phyloP scores from a whole-genome alignment of 306 rosid species.

The Trifolium dubium region DNA sequence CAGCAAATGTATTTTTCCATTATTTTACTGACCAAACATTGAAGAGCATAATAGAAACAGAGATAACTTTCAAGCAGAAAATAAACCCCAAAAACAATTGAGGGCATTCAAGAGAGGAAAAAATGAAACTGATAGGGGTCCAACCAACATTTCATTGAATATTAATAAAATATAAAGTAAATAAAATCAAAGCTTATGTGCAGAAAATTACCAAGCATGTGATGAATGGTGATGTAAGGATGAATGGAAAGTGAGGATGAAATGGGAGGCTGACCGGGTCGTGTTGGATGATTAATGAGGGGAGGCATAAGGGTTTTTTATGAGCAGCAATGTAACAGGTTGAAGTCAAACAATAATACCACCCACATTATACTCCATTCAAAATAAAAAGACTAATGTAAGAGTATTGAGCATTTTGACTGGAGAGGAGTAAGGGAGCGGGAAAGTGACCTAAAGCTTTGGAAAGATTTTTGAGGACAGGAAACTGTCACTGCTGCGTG shows the following conservation, averaged over 20 bases:
- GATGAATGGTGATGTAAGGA: neutral
- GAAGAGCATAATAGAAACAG: slow-evolving; percentile 22
- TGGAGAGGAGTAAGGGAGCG: neutral
- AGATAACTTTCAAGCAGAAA: neutral
- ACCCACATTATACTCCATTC: neutral
- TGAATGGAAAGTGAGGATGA: slow-evolving; percentile 13
- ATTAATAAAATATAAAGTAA: neutral
- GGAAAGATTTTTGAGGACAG: neutral
- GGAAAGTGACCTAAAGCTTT: neutral
- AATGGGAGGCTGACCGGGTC: neutral
- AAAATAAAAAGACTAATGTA: neutral
- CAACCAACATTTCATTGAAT: neutral
- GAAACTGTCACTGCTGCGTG: neutral
- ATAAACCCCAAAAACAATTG: neutral
- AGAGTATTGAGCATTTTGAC: slow-evolving; percentile 6
- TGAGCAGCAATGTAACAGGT: neutral
- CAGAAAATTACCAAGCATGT: slow-evolving; percentile 1
- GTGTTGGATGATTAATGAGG: slow-evolving; percentile 13
- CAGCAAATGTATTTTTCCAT: slow-evolving; percentile 12
- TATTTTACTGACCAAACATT: slow-evolving; percentile 10
- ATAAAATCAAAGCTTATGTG: slow-evolving; percentile 3
- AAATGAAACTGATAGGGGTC: neutral
- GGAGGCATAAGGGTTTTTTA: neutral
- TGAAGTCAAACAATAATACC: neutral
- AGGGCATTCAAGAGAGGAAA: neutral